Evolutionary conservation across 2,329 filamentous ascomycete species (phyloP).

Genomic region (Aspergillus ibericus): DNA sequence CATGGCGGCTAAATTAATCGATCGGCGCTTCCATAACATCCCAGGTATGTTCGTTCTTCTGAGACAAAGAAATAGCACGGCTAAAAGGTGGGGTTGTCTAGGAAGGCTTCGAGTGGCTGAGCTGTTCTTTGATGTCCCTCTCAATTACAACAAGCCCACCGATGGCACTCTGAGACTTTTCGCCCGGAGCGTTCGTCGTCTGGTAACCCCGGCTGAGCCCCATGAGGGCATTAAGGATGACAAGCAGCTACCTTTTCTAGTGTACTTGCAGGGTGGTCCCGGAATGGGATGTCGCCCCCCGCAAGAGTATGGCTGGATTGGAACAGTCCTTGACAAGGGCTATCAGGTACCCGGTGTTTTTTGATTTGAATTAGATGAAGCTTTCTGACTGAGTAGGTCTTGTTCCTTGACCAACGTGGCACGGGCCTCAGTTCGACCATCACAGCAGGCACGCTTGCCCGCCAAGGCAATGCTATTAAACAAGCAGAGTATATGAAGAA

Average conservation of each 20-base stretch:
- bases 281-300: conserved; percentile 75
- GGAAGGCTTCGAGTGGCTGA: conserved; percentile 76
- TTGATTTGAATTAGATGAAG: neutral
- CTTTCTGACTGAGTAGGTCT: conserved; percentile 40
- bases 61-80: neutral
- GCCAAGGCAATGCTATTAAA: conserved; percentile 61
- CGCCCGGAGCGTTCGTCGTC: conserved; percentile 68
- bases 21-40: conserved; percentile 39
- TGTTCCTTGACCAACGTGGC: conserved; percentile 88
- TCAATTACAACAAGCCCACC: conserved; percentile 68
- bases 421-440: conserved; percentile 83
- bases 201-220: conserved; percentile 50
- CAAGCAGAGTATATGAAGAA: conserved; percentile 80
- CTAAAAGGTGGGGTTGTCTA: conserved; percentile 35
- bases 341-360: conserved; percentile 62
- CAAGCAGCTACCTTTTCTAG: conserved; percentile 58
- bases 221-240: conserved; percentile 41
- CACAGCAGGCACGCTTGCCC: conserved; percentile 67
- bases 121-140: conserved; percentile 81
- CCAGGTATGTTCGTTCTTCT: conserved; percentile 28
- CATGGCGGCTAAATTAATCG: conserved; percentile 41
- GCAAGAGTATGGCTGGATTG: conserved; percentile 70
- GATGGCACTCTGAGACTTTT: conserved; percentile 71
- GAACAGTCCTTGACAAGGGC: conserved; percentile 70
- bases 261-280: conserved; percentile 84